These are phyloP conservation scores for Suillus variegatus DNA, from an alignment of 768 basidiomycete genomes.

Conservation along the genomic window DNA sequence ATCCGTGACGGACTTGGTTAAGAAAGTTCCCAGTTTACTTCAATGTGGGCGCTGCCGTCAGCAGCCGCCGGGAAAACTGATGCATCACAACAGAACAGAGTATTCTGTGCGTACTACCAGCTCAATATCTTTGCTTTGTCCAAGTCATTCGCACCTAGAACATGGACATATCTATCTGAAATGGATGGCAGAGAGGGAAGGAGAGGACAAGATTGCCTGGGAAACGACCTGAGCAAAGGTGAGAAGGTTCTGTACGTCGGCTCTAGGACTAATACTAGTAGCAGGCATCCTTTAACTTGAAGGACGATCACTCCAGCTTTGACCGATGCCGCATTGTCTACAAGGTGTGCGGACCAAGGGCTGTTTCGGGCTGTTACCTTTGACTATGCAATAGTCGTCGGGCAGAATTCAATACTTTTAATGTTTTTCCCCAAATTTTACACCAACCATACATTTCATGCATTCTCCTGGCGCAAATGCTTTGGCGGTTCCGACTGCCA, in stretches of 20 bases:
- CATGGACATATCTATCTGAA: not conserved
- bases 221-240: not conserved
- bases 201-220: not conserved
- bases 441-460: not conserved
- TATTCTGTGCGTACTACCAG: not conserved
- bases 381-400: not conserved
- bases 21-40: constrained; percentile 5
- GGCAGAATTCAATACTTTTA: not conserved
- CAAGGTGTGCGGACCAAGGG: not conserved
- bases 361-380: no score
- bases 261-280: not conserved
- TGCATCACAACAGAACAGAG: not conserved
- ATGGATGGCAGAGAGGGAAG: not conserved
- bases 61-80: constrained; percentile 2
- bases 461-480: not conserved
- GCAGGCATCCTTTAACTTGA: not conserved
- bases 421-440: not conserved
- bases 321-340: not conserved
- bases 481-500: not conserved
- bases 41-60: constrained; percentile 10
- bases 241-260: not conserved
- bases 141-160: not conserved
- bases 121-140: not conserved
- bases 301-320: not conserved
- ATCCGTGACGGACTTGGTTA: not conserved